A percentile compares a stretch with the other conserved stretches of the same genome.
Evolutionary conservation across 805 yeast species (phyloP).

Genomic region (Maudiozyma turicensis): DNA sequence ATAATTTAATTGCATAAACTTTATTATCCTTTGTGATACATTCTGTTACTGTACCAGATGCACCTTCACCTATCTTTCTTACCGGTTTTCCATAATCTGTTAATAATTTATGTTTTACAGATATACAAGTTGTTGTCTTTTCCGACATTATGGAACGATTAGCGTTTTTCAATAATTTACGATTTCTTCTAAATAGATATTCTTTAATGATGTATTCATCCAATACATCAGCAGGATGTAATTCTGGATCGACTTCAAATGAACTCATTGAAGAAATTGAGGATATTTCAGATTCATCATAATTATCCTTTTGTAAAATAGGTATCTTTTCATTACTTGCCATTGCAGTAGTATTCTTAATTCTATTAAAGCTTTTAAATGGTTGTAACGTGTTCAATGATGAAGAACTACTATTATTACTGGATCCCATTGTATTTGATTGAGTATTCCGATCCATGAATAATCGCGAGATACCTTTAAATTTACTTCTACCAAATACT

Average conservation of each 20-base stretch:
- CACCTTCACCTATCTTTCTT: constrained; percentile 77
- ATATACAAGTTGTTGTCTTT: constrained; percentile 13
- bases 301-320: background rate
- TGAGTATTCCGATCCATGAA: background rate
- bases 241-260: background rate
- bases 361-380: background rate
- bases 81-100: constrained; percentile 63
- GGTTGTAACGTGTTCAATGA: background rate
- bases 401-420: background rate
- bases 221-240: constrained; percentile 23
- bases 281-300: background rate
- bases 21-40: constrained; percentile 54
- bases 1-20: constrained; percentile 79
- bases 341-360: background rate
- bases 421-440: background rate
- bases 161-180: constrained; percentile 18
- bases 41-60: constrained; percentile 86
- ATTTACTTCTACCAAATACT: constrained; percentile 4
- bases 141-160: background rate
- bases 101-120: constrained; percentile 33
- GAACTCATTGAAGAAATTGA: background rate
- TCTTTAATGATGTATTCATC: constrained; percentile 20
- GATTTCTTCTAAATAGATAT: constrained; percentile 21
- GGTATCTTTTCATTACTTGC: background rate
- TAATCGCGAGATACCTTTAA: constrained; percentile 2